Base-by-base conservation (phyloP, 257 asterid genomes). In the Verbascum thapsus region DNA sequence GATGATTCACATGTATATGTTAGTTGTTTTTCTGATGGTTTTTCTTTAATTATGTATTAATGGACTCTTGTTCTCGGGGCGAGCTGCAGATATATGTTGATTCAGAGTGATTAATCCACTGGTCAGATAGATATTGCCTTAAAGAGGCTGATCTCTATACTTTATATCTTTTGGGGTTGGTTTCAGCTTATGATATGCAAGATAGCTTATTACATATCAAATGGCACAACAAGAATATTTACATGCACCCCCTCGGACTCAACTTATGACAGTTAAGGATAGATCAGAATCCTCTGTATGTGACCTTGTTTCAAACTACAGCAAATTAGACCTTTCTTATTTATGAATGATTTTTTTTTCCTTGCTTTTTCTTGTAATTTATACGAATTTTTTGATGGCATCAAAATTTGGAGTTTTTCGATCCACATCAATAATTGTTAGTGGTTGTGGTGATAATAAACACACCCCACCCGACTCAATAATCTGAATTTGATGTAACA, bases 1-100 rank as follows among this genome's bases (percentile, higher is more conserved):
- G 32, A 26, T 5, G 32, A 26, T 5, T 26, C 5, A 26, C 32
- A 26, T 1, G 3, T 26, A 26, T 26, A 26, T 26, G 32, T 22
- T 16, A 18, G 3, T 49, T 16, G 34, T 41, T 19, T 17, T 19
- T 22, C 0, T 10, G 4, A 4, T 19, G 10, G 23, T 44, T 32
- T 17, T 6, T 15, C 10, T 20, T 53, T 52, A 43, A 3, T 20
- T 19, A 6, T 4, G 7, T 44, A 38, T 8, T 45, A 49, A 35
- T 57, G 67, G 50, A 10, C 39, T 62, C 19, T 64, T 57, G n/a
- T 58, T 13, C 9, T 58, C 35, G 32, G 69, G 61, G 37, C 57
- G 56, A 61, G 1, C 48, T 80, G 78, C 86, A 80, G 86, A 77
- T 77, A 66, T 77, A 77, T 53, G 81, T 80, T 8, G 83, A 77